A percentile compares a stretch with the other conserved stretches of the same genome.
Conservation (phyloP, 768 basidiomycete genomes). For the Xerocomellus intermedius region DNA sequence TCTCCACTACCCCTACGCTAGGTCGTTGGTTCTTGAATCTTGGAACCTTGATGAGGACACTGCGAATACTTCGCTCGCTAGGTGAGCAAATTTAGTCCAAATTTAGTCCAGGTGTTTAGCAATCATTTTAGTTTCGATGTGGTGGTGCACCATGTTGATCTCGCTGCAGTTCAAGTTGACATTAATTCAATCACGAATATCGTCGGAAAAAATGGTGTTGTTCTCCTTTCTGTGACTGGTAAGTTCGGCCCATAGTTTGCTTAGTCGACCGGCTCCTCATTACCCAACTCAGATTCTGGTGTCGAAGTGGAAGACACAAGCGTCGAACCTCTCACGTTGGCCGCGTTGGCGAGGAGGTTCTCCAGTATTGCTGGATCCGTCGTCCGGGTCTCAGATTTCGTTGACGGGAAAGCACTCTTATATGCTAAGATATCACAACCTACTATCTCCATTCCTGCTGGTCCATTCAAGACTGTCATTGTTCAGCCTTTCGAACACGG, state of each 20-base stretch:
- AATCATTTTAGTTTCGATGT: slow-evolving; percentile 16
- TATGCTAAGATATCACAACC: slow-evolving; percentile 15
- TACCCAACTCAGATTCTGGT: slow-evolving; percentile 12
- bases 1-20: slow-evolving; percentile 11
- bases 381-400: slow-evolving; percentile 11
- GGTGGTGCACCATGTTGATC: slow-evolving; percentile 20
- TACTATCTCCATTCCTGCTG: slow-evolving; percentile 11
- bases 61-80: slow-evolving; percentile 2
- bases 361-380: slow-evolving; percentile 10
- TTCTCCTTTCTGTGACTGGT: slow-evolving; percentile 26
- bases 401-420: slow-evolving; percentile 11
- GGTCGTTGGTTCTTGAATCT: slow-evolving; percentile 21
- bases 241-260: not conserved
- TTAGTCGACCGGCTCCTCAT: not conserved
- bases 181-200: slow-evolving; percentile 24
- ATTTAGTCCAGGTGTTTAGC: not conserved
- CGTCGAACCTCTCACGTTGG: slow-evolving; percentile 16
- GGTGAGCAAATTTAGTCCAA: not conserved
- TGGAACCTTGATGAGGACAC: slow-evolving; percentile 14
- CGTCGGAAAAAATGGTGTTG: slow-evolving; percentile 20
- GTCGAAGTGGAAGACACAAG: slow-evolving; percentile 12
- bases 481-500: slow-evolving; percentile 28
- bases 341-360: slow-evolving; percentile 8
- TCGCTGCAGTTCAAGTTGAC: slow-evolving; percentile 21
- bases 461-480: slow-evolving; percentile 26